Percentiles rank a stretch among this genome's conserved stretches.
These are phyloP conservation scores for Diospyros lotus DNA, from an alignment of 148 eudicot genomes.

Conservation along the genomic window DNA sequence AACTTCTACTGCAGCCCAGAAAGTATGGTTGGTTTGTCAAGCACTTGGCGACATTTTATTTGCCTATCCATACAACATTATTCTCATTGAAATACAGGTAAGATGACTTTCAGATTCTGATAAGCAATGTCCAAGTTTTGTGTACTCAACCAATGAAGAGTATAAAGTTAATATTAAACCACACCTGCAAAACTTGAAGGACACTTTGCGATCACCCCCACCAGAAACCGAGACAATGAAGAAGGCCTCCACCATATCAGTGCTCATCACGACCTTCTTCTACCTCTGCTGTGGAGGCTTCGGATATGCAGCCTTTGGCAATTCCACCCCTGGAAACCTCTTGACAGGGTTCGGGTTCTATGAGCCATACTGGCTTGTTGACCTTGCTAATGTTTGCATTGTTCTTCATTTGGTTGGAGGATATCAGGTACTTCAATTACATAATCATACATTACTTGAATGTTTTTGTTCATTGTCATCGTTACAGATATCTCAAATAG, in stretches of 20 bases:
- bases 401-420: constrained; percentile 60
- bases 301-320: constrained; percentile 84
- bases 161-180: not conserved
- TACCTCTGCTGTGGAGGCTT: constrained; percentile 68
- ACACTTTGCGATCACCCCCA: constrained; percentile 52
- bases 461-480: not conserved
- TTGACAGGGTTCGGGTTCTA: constrained; percentile 57
- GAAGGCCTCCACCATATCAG: constrained; percentile 45
- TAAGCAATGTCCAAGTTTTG: not conserved
- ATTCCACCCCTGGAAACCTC: constrained; percentile 49
- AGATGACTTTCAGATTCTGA: not conserved
- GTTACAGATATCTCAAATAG: not conserved
- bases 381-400: constrained; percentile 59
- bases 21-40: constrained; percentile 58
- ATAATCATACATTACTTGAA: too few relatives aligned
- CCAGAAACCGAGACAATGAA: constrained; percentile 62
- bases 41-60: constrained; percentile 63
- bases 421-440: constrained; percentile 38
- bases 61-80: constrained; percentile 58
- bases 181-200: constrained; percentile 30
- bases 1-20: constrained; percentile 25
- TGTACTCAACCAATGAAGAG: not conserved
- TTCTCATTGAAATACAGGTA: constrained; percentile 63
- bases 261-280: constrained; percentile 46
- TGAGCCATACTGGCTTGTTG: constrained; percentile 61